Evolutionary conservation across 2,329 filamentous ascomycete species (phyloP), one percentile per base, ranked within the genome.

Genomic region (Ceratocystis harringtonii): DNA sequence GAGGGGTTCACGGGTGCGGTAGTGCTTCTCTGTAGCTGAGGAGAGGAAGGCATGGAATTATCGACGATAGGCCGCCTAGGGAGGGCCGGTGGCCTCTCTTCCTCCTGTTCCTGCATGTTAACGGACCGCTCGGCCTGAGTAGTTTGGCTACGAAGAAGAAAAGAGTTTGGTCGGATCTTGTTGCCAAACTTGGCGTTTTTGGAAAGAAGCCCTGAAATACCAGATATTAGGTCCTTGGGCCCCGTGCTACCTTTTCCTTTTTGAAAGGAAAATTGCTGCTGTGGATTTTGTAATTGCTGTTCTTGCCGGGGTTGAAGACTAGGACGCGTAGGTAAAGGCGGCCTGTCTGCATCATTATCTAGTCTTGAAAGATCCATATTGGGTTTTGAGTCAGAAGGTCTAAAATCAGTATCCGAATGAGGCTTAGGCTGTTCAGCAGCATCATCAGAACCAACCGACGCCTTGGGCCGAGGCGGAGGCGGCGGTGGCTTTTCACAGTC

Each of bases 11-110:
- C 63, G 6, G 66, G 63, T 10, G 25, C 63, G 6, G 66, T 67
- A 41, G 58, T 50, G 63, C 66, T 67, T 60, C 66, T 62, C 58
- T 62, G 66, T 30, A 67, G 32, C 17, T 61, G 48, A 19, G 50
- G 58, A n/a, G 50, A 41, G 30, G 60, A 55, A 8, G 36, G 15
- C 5, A 19, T 50, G 1, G 41, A 55, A 7, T 58, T 44, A 45
- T 67, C 63, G 5, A 62, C 44, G 5, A 67, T 60, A 3, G 66
- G 66, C n/a, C 60, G 63, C 30, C 66, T 67, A 25, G 63, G 66
- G 28, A 63, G 52, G 30, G 41, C 28, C 2, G 62, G 65, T 10
- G 65, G 30, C 8, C 45, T 8, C 44, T 66, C 65, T 10, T 66
- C 41, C 8, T 61, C 65, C 36, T 62, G 55, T 15, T 22, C 28